Evolutionary conservation across 176 grass and related monocot genomes (phyloP), one percentile per base, ranked within the genome.

Genomic region (Eleusine coracana): DNA sequence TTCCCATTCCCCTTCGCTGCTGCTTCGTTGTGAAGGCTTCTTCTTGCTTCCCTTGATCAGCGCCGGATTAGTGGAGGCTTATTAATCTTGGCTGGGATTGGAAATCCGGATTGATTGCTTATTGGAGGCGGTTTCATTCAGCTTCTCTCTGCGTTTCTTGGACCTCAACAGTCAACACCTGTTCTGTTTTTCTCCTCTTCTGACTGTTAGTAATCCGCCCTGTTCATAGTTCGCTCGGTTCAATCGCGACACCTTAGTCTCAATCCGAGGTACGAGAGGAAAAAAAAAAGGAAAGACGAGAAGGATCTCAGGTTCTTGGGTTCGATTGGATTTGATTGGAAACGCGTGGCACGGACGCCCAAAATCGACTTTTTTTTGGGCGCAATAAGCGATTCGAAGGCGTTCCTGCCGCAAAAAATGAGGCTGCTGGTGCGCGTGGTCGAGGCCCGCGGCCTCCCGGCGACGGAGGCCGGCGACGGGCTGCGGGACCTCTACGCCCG

Each of bases 341-440:
- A 16, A 46, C 16, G 9, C 1, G 41, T 39, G 9, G 59, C 2
- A 42, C 27, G 20, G 48, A 25, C 81, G 60, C 74, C 38, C 69
- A n/a, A 16, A 88, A 80, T 80, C 70, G 45, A 65, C 39, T 20
- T 88, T 15, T 34, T 34, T 25, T 66, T 41, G 55, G 36, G 17
- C 28, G 16, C 21, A 25, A 41, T 3, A 39, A 45, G 41, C 1
- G 2, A 12, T 28, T 23, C 18, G 11, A 27, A 64, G 25, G 29
- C 7, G 13, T 73, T 36, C 15, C 58, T 65, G 65, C 18, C 3
- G 38, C 17, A 25, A 7, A 7, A 67, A 82, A 98, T 99, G 96
- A 96, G 85, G 87, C 83, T 99, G 16, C 20, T 94, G 48, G 93
- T 99, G 38, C 91, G 83, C 73, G 93, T 96, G 23, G 72, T 83